Base-by-base conservation (phyloP, 2,329 filamentous ascomycete species). In the Cladophialophora bantiana region DNA sequence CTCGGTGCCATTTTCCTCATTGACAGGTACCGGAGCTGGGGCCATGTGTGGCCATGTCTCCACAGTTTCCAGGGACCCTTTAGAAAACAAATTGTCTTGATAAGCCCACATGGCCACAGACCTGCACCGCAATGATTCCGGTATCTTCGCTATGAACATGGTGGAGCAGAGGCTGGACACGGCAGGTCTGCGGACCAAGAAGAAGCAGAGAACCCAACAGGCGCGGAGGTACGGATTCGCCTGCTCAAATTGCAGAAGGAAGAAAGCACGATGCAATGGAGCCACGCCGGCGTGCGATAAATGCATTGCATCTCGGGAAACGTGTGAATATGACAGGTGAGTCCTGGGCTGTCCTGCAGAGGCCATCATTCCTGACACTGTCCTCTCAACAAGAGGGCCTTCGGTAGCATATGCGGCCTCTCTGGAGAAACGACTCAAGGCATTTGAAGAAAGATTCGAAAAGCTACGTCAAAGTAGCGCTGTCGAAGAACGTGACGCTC, bases 241-340 rank as follows among this genome's bases (percentile, higher is more conserved):
- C 12, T 62, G 63, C 40, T 61, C 48, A 9, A 65, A 55, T 7
- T 88, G 85, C 78, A 84, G 85, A 65, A 82, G 83, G 75, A 81
- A 85, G 70, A 88, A 89, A 81, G 81, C 89, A 69, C 89, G 89
- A 80, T 89, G 87, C 77, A 85, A 88, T 73, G 87, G 89, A 76
- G 82, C 83, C 74, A 86, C 85, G 70, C 87, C 87, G 10, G 76
- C 83, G 42, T 89, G 87, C 58, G 48, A 60, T 15, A 65, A 60
- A 18, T 65, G 63, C 58, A 13, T 15, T 12, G 57, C 48, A 18
- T 65, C 56, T 18, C 18, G 55, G 9, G 56, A 60, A 20, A 40
- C 26, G 31, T 65, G 63, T 31, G 34, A 42, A 50, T 62, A 65
- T 62, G 57, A 62, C 63, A 61, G 42, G 50, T 62, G 31, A 36